Evolutionary conservation across 371 early-diverging fungal genomes (phyloP).

Genomic region (Encephalitozoon hellem): DNA sequence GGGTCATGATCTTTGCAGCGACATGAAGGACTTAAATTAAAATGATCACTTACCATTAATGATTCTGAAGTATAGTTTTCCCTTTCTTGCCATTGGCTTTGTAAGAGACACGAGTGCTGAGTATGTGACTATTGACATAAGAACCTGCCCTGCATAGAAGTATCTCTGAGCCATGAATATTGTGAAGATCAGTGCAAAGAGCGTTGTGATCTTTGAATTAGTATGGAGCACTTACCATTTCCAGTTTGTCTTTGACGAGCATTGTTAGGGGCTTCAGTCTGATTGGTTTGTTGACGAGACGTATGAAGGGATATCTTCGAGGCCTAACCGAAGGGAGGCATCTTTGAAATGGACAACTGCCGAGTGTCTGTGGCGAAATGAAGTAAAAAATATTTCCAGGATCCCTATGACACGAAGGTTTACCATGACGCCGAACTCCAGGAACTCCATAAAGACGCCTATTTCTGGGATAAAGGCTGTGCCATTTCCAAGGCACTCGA

Average conservation of each 20-base stretch:
- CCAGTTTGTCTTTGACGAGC: conserved; percentile 8
- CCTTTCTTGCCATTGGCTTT: conserved; percentile 1
- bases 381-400: neutral
- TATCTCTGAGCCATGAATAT: neutral
- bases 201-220: conserved; percentile 2
- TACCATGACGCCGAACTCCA: conserved; percentile 45
- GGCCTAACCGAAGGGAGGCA: neutral
- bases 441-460: conserved; percentile 21
- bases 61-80: neutral
- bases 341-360: neutral
- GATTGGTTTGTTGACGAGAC: neutral
- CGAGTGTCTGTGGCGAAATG: neutral
- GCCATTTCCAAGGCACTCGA: conserved; percentile 8
- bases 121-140: neutral
- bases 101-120: neutral
- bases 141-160: conserved; percentile 19
- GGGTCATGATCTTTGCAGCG: conserved; percentile 9
- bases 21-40: conserved; percentile 29
- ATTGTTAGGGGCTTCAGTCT: neutral
- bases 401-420: conserved; percentile 39
- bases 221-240: conserved; percentile 29
- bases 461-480: neutral
- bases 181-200: neutral
- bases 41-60: conserved; percentile 29
- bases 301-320: neutral